These are phyloP conservation scores for Aspergillus homomorphus DNA, from an alignment of 495 filamentous ascomycete genomes.

Conservation along the genomic window DNA sequence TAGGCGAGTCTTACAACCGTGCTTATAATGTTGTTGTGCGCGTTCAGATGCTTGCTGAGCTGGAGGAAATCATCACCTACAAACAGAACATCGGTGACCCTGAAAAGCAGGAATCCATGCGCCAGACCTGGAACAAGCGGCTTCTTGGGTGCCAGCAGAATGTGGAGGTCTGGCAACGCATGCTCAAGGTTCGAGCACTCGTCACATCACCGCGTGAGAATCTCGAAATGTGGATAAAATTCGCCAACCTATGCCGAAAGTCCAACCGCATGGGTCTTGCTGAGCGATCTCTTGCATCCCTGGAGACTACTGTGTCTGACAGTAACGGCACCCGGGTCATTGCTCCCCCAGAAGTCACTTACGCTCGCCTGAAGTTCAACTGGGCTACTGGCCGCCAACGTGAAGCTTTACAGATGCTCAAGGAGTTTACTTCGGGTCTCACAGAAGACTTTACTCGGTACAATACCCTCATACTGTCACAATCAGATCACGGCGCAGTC, in stretches of 20 bases:
- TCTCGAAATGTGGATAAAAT: constrained; percentile 99
- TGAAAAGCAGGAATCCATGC: constrained; percentile 85
- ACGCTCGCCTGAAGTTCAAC: constrained; percentile 90
- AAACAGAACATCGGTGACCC: constrained; percentile 78
- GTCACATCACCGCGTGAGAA: constrained; percentile 90
- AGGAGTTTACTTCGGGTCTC: constrained; percentile 75
- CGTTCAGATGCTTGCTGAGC: constrained; percentile 96
- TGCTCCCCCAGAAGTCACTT: constrained; percentile 74
- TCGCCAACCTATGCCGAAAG: constrained; percentile 95
- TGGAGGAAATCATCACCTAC: constrained; percentile 97
- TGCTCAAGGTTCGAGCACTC: constrained; percentile 90
- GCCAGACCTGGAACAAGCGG: constrained; percentile 90
- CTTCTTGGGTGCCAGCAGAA: constrained; percentile 94
- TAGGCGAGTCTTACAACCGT: constrained; percentile 94
- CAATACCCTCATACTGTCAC: constrained; percentile 50
- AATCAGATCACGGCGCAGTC: constrained; percentile 25
- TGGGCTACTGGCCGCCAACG: constrained; percentile 76
- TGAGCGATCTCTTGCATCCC: constrained; percentile 85
- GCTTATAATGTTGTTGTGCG: constrained; percentile 95
- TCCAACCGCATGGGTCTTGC: constrained; percentile 92
- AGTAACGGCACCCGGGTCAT: constrained; percentile 48
- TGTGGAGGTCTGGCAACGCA: constrained; percentile 96
- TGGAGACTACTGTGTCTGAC: constrained; percentile 62
- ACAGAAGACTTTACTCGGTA: constrained; percentile 68
- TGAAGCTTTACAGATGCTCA: constrained; percentile 72